Conservation (phyloP, 83 land plant genomes). For the Diphasiastrum complanatum region DNA sequence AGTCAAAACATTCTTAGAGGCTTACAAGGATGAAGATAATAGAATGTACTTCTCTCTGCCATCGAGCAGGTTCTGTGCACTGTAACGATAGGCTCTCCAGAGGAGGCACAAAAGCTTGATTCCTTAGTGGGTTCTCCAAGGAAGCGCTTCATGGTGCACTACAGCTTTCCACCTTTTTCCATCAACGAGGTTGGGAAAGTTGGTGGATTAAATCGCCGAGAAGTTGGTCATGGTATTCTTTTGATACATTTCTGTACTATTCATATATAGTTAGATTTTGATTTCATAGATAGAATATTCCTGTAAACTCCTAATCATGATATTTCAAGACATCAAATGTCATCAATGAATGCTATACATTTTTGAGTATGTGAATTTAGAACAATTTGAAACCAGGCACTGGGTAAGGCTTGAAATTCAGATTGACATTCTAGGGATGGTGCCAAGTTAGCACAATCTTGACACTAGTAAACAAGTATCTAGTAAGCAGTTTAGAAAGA, state of each 20-base stretch:
- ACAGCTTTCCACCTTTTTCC: slow-evolving; percentile 88
- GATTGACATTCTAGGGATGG: no score
- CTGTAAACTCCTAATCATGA: neutral
- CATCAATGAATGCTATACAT: no score
- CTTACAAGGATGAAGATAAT: neutral
- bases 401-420: no score
- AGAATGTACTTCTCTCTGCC: no score
- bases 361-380: no score
- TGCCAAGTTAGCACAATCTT: no score
- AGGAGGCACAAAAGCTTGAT: slow-evolving; percentile 76
- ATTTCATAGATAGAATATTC: neutral
- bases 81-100: slow-evolving; percentile 88
- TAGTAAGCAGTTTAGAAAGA: no score
- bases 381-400: no score
- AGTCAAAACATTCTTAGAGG: neutral
- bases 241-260: no score
- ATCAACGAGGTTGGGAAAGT: slow-evolving; percentile 84
- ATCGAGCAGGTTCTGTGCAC: slow-evolving; percentile 89
- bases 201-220: slow-evolving; percentile 77
- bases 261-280: no score
- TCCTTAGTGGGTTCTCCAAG: slow-evolving; percentile 79
- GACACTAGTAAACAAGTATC: no score
- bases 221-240: slow-evolving; percentile 95
- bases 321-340: no score
- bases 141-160: slow-evolving; percentile 94